phyloP scores from a whole-genome alignment of 139 green algal genomes.

The Closterium sp. region DNA sequence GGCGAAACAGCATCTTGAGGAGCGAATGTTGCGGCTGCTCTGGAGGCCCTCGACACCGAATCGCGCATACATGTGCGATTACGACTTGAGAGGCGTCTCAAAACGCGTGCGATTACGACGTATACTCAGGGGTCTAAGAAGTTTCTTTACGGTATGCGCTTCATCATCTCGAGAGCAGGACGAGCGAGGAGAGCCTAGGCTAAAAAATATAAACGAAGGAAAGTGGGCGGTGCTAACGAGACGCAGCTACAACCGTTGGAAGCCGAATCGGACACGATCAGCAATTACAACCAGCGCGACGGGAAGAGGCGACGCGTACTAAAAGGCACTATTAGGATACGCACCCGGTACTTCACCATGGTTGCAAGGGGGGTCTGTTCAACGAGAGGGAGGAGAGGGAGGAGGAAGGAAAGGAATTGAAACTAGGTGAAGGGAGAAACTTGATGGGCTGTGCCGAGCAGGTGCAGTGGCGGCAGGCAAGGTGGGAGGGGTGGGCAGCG shows the following conservation, averaged over 20 bases:
- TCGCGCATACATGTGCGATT: no score
- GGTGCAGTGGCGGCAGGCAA: background rate
- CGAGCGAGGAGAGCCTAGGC: background rate
- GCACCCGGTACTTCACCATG: background rate
- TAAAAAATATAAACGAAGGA: no score
- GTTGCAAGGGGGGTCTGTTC: background rate
- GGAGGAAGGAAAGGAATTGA: background rate
- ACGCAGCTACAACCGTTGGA: no score
- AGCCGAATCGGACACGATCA: no score
- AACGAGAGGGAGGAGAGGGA: background rate
- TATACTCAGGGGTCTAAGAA: background rate
- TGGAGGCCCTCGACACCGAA: background rate
- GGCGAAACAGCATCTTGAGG: no score
- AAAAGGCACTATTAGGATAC: background rate
- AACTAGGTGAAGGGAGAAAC: background rate
- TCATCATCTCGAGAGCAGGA: background rate
- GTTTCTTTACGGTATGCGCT: background rate
- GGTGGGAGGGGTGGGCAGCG: background rate
- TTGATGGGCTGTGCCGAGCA: background rate
- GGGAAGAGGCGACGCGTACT: no score
- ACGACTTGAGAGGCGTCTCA: no score
- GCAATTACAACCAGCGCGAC: no score
- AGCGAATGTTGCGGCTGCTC: no score
- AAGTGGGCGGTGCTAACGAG: no score
- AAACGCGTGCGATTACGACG: no score